Percentiles rank a stretch among this genome's conserved stretches.
Conservation (phyloP, 1,284 basidiomycete species). For the Fomitopsis schrenkii region DNA sequence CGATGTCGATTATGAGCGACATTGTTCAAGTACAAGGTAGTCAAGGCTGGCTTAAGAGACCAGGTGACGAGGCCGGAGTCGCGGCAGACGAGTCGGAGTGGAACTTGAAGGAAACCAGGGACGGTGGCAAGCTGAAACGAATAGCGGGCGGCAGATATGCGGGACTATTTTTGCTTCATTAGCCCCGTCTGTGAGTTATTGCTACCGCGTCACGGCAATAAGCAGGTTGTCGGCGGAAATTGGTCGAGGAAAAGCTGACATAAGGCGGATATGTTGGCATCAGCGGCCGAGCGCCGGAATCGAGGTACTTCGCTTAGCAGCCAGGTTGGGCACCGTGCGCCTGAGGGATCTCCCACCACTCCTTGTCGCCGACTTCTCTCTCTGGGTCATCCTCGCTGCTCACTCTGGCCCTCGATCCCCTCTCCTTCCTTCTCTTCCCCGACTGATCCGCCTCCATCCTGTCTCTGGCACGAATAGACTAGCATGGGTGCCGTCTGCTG, state of each 20-base stretch:
- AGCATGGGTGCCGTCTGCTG: slow-evolving; percentile 83
- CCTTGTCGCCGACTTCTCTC: slow-evolving; percentile 10
- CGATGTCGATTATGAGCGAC: slow-evolving; percentile 30
- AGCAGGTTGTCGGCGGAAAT: not conserved
- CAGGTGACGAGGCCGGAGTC: slow-evolving; percentile 5
- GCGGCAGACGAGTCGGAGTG: not conserved
- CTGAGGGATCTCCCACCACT: not conserved
- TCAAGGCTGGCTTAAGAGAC: slow-evolving; percentile 10
- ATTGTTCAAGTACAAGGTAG: slow-evolving; percentile 13
- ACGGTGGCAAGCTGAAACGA: not conserved
- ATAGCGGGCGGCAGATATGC: not conserved
- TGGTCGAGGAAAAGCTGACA: not conserved
- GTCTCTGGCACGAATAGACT: slow-evolving; percentile 19
- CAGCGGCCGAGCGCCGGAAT: not conserved
- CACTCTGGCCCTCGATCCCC: slow-evolving; percentile 14
- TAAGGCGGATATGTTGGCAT: not conserved
- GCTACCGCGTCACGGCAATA: not conserved
- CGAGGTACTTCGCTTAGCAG: not conserved
- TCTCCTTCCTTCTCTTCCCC: slow-evolving; percentile 19
- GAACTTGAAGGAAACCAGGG: not conserved
- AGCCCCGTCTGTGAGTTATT: not conserved
- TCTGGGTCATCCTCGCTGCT: slow-evolving; percentile 13
- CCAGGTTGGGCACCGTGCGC: not conserved
- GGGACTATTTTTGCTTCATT: not conserved
- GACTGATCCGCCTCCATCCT: slow-evolving; percentile 10